These are phyloP conservation scores for Fusarium caatingaense DNA, from an alignment of 2,329 filamentous ascomycete species.

Conservation along the genomic window DNA sequence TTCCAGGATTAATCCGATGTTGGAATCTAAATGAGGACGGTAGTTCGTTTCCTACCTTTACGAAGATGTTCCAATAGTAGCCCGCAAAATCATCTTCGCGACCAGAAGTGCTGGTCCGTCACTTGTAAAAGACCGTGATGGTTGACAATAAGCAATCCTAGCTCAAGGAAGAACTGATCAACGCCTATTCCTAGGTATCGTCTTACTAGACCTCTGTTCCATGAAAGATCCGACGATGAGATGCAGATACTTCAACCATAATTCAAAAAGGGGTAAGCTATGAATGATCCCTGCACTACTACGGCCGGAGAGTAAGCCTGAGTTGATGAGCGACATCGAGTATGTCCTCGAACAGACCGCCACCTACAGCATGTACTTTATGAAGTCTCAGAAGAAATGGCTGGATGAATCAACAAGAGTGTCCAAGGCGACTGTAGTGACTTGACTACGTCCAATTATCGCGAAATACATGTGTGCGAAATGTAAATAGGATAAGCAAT, in stretches of 20 bases:
- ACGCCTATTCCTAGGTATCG: no score
- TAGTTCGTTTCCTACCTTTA: accelerated
- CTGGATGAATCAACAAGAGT: neutral
- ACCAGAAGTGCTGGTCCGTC: no score
- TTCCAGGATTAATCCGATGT: no score
- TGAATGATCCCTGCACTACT: accelerated
- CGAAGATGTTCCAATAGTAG: neutral
- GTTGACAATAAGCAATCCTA: no score
- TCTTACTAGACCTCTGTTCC: no score
- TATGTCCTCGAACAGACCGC: neutral
- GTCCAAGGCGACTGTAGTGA: constrained; percentile 2
- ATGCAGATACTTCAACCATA: neutral
- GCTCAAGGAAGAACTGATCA: no score
- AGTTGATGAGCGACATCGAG: neutral
- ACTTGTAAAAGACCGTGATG: accelerated
- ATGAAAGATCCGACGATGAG: neutral
- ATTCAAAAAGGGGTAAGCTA: neutral
- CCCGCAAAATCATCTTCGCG: no score
- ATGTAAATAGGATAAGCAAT: neutral
- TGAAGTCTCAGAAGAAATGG: neutral
- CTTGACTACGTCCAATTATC: neutral
- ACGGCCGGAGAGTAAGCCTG: neutral
- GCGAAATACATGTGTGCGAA: neutral
- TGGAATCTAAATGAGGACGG: neutral
- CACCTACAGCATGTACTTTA: neutral